Evolutionary conservation across 306 rosid genomes (phyloP), one percentile per base, ranked within the genome.

Genomic region (Quercus aquifolioides): DNA sequence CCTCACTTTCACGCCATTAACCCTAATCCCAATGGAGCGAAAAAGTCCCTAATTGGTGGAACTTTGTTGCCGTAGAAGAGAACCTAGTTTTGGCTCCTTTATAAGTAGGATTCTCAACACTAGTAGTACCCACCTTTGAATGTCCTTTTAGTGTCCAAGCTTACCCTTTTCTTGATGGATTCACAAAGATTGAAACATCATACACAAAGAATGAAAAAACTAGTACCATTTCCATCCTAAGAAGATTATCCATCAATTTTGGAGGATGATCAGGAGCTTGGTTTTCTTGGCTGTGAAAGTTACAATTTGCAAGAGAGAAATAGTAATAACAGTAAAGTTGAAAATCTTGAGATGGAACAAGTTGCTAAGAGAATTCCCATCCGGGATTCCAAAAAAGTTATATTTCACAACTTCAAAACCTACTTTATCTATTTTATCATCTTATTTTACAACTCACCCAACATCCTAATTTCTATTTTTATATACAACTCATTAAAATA

Each of bases 31-130:
- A 84, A 88, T 57, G 90, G 85, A 1, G 83, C 84, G 68, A 89
- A 65, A 26, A 97, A 94, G 57, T 92, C 71, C 84, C 90, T 28
- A 78, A 69, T 89, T 89, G 83, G 14, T 94, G 93, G 92, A 87
- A 78, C 74, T 91, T 91, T 46, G 89, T 76, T 64, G 76, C 87
- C 52, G 88, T 86, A 76, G 97, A 88, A 77, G 96, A 88, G 13
- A 89, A 79, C 79, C 90, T 85, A 43, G 76, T 82, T 75, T 79
- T 93, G 72, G 82, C 76, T 57, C 87, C 97, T n/a, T 79, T 88
- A 33, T 90, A 87, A 72, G 25, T 82, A 79, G 85, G 89, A 13
- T 87, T 90, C 55, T 77, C 93, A 63, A 74, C 91, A 1, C 87
- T 85, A 65, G 13, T 64, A 41, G 91, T 84, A 55, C 85, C 85